Conservation (phyloP, 176 grass and related monocot genomes). For the sorghum (Sorghum bicolor) region DNA sequence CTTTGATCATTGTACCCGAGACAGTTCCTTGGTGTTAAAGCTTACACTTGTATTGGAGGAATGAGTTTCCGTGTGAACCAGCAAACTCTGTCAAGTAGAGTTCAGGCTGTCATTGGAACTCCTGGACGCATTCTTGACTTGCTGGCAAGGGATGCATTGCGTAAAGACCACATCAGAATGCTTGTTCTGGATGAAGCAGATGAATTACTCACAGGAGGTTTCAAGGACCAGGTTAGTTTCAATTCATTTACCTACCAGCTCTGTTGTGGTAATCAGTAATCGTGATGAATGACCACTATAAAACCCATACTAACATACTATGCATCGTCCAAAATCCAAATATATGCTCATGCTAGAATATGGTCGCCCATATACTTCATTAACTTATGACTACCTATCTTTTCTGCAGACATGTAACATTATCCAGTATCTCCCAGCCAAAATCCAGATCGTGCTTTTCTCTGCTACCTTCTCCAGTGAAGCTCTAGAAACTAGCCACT, state of each 20-base stretch:
- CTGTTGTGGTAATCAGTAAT: neutral
- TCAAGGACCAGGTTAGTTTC: constrained; percentile 70
- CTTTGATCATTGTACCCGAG: constrained; percentile 60
- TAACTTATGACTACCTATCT: neutral
- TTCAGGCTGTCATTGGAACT: constrained; percentile 56
- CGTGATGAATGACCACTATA: too few relatives aligned
- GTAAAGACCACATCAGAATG: constrained; percentile 64
- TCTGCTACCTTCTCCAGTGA: constrained; percentile 52
- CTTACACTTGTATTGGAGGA: constrained; percentile 61
- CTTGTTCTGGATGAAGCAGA: constrained; percentile 74
- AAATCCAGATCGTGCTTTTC: constrained; percentile 61
- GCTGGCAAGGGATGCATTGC: constrained; percentile 37
- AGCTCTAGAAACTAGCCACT: constrained; percentile 49
- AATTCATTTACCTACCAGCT: neutral
- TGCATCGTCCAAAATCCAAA: too few relatives aligned
- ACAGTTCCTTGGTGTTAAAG: constrained; percentile 59
- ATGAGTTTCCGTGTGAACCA: constrained; percentile 37
- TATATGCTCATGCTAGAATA: neutral
- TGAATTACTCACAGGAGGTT: constrained; percentile 67
- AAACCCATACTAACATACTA: too few relatives aligned
- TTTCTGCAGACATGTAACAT: constrained; percentile 52
- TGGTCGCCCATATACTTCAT: too few relatives aligned
- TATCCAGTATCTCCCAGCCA: constrained; percentile 50
- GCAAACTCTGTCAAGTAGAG: constrained; percentile 38
- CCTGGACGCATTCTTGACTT: constrained; percentile 57